These are phyloP conservation scores for Volvariella surrecta DNA, from an alignment of 1,284 basidiomycete species.

Conservation along the genomic window DNA sequence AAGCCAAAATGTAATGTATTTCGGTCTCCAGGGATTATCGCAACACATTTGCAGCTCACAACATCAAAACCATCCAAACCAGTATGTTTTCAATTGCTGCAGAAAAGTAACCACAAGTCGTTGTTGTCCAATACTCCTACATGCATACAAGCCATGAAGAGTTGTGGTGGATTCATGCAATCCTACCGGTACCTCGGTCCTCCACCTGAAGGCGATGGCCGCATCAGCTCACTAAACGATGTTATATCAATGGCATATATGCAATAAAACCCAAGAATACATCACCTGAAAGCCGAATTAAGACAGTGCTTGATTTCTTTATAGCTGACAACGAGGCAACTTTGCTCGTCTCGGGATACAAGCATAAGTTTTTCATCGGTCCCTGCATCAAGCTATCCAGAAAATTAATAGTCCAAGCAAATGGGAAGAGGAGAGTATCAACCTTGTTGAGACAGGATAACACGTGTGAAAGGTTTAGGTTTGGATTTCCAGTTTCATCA, in stretches of 20 bases:
- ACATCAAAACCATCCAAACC: too few relatives aligned
- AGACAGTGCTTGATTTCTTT: conserved; percentile 86
- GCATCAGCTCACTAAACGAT: neutral
- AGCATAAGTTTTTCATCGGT: conserved; percentile 94
- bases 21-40: too few relatives aligned
- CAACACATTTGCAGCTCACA: too few relatives aligned
- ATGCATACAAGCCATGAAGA: too few relatives aligned
- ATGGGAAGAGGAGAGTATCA: conserved; percentile 9
- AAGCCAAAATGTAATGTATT: too few relatives aligned
- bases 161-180: too few relatives aligned
- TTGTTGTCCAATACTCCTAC: too few relatives aligned
- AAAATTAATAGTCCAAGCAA: conserved; percentile 2
- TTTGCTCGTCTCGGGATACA: conserved; percentile 90
- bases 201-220: neutral
- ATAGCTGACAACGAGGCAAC: conserved; percentile 93
- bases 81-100: too few relatives aligned
- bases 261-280: conserved; percentile 9
- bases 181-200: neutral
- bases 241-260: neutral
- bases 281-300: conserved; percentile 67
- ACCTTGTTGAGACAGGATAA: conserved; percentile 88
- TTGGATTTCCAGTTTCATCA: conserved; percentile 84
- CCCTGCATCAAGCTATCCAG: conserved; percentile 76
- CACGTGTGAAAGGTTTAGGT: conserved; percentile 90
- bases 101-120: too few relatives aligned